phyloP scores from a whole-genome alignment of 148 eudicot genomes.

The Oxyria digyna region DNA sequence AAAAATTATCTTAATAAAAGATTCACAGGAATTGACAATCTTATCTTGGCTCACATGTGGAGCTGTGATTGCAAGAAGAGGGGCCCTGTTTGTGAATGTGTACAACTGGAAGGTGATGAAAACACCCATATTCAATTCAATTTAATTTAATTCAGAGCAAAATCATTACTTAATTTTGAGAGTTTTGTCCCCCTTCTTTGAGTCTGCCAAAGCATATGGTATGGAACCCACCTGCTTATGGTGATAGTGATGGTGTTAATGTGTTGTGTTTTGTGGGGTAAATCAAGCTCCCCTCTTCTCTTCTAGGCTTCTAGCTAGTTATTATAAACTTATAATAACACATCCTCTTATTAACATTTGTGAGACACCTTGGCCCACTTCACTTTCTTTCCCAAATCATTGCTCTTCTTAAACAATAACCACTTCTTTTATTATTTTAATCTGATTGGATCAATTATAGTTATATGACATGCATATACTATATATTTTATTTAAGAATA shows the following conservation, averaged over 20 bases:
- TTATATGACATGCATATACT: too few species aligned
- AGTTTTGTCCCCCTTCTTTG: neutral
- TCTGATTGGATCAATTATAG: too few species aligned
- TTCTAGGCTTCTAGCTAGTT: too few species aligned
- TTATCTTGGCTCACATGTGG: slow-evolving; percentile 3
- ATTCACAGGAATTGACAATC: neutral
- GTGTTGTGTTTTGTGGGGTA: slow-evolving; percentile 4
- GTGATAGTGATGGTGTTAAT: slow-evolving; percentile 5
- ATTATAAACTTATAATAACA: too few species aligned
- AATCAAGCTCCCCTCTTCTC: too few species aligned
- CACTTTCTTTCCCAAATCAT: too few species aligned
- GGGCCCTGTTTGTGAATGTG: slow-evolving; percentile 2
- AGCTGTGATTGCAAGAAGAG: neutral
- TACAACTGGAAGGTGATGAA: neutral
- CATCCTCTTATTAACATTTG: too few species aligned
- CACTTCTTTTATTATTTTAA: too few species aligned
- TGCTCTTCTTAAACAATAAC: too few species aligned
- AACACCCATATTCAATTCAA: slow-evolving; percentile 1
- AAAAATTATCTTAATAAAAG: neutral
- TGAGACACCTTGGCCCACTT: too few species aligned
- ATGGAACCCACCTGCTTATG: neutral
- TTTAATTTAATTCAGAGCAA: neutral
- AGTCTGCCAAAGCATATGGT: slow-evolving; percentile 3
- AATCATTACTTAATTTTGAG: neutral
- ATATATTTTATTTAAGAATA: too few species aligned